These are phyloP conservation scores for Primulina huaijiensis DNA, from an alignment of 257 asterid genomes.

Conservation along the genomic window DNA sequence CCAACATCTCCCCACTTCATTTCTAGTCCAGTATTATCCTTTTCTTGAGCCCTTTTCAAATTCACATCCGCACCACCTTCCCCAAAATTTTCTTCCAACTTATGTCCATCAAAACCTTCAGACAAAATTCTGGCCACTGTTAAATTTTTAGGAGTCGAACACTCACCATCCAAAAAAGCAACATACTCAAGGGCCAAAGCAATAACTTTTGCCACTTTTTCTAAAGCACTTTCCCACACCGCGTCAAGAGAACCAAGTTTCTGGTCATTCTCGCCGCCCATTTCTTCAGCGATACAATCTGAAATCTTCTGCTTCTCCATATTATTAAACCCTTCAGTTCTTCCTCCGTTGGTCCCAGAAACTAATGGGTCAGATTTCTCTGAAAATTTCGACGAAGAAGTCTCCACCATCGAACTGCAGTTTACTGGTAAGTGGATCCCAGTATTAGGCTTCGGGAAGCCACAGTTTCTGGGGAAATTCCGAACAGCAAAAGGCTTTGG, in stretches of 20 bases:
- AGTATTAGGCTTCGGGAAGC: not conserved
- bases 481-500: not conserved
- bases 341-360: not conserved
- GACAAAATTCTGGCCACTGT: no score
- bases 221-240: constrained; percentile 17
- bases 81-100: constrained; percentile 2
- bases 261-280: not conserved
- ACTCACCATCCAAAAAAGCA: not conserved
- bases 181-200: constrained; percentile 28
- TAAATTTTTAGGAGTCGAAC: not conserved
- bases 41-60: not conserved
- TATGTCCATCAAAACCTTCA: no score
- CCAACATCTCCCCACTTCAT: constrained; percentile 13
- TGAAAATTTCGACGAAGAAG: not conserved
- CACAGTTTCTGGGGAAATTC: not conserved
- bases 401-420: no score
- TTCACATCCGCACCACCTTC: not conserved
- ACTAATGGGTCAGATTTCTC: not conserved
- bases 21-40: not conserved
- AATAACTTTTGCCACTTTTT: constrained; percentile 9
- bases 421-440: not conserved
- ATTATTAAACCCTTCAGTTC: not conserved
- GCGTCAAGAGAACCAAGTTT: not conserved
- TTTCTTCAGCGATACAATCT: not conserved
- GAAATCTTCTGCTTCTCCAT: not conserved